A percentile compares a stretch with the other conserved stretches of the same genome.
Evolutionary conservation across 2,329 filamentous ascomycete species (phyloP).

Genomic region (Nannizziopsis arthrosporioides): DNA sequence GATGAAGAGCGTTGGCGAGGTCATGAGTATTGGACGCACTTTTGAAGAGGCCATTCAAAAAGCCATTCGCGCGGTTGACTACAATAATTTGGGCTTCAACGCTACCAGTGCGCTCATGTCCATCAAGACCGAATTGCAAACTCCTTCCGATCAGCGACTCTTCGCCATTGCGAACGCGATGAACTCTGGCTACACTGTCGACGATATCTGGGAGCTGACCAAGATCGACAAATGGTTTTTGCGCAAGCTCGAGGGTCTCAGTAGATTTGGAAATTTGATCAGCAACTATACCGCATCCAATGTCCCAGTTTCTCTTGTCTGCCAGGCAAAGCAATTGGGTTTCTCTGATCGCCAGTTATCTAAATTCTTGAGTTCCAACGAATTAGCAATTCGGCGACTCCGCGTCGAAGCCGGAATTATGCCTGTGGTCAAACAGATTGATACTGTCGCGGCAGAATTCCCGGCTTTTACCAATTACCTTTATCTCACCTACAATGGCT

Average conservation of each 20-base stretch:
- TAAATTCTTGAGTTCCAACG: conserved; percentile 88
- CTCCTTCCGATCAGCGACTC: conserved; percentile 89
- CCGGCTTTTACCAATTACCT: conserved; percentile 91
- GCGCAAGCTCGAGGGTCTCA: conserved; percentile 78
- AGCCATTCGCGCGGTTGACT: conserved; percentile 89
- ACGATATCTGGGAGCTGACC: conserved; percentile 97
- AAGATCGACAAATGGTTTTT: conserved; percentile 99
- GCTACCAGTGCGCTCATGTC: conserved; percentile 87
- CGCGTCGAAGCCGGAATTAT: conserved; percentile 76
- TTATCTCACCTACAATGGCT: conserved; percentile 90
- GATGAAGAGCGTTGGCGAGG: conserved; percentile 99
- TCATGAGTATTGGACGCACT: conserved; percentile 93
- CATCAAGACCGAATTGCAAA: conserved; percentile 91
- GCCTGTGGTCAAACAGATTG: conserved; percentile 93
- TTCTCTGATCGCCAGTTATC: conserved; percentile 91
- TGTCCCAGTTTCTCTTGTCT: conserved; percentile 53
- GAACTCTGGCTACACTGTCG: conserved; percentile 82
- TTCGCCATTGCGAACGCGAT: conserved; percentile 98
- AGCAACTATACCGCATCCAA: conserved; percentile 55
- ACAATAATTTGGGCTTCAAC: conserved; percentile 88
- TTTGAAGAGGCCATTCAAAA: conserved; percentile 99
- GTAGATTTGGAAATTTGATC: conserved; percentile 76
- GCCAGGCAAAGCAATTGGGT: conserved; percentile 81
- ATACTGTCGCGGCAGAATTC: conserved; percentile 95
- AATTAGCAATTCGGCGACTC: conserved; percentile 73